Evolutionary conservation across 1,284 basidiomycete genomes (phyloP).

Genomic region (Austroboletus novae-zelandiae): DNA sequence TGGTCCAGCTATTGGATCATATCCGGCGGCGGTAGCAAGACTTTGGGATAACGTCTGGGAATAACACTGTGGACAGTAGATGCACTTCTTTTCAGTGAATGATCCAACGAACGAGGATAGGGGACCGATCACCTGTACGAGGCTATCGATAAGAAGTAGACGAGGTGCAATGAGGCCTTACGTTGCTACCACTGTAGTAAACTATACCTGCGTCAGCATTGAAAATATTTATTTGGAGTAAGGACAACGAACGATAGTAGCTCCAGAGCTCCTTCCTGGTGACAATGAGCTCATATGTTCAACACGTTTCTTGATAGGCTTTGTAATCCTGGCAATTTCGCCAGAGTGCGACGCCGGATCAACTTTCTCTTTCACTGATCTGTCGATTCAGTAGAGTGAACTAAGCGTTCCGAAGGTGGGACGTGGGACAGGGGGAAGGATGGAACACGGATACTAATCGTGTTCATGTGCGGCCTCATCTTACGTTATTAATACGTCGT

Average conservation of each 20-base stretch:
- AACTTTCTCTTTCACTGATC: background rate
- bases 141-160: background rate
- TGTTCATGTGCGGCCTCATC: too few species aligned
- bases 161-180: slow-evolving; percentile 24
- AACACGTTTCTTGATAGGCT: slow-evolving; percentile 35
- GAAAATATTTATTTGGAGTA: slow-evolving; percentile 6
- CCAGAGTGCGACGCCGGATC: background rate
- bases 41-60: slow-evolving; percentile 74
- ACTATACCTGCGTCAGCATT: slow-evolving; percentile 37
- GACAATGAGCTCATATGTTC: slow-evolving; percentile 52
- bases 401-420: background rate
- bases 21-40: slow-evolving; percentile 65
- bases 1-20: slow-evolving; percentile 61
- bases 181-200: slow-evolving; percentile 72
- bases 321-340: too few species aligned
- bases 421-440: background rate
- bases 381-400: background rate
- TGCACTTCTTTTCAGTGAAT: too few species aligned
- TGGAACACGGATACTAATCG: too few species aligned
- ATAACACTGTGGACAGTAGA: too few species aligned
- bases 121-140: slow-evolving; percentile 57
- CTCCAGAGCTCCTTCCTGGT: slow-evolving; percentile 67
- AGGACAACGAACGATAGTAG: slow-evolving; percentile 54
- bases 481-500: too few species aligned
- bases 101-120: too few species aligned